A percentile compares a stretch with the other conserved stretches of the same genome.
Conservation (phyloP, 352 stramenopile species). For the Thraustochytrium striatum region DNA sequence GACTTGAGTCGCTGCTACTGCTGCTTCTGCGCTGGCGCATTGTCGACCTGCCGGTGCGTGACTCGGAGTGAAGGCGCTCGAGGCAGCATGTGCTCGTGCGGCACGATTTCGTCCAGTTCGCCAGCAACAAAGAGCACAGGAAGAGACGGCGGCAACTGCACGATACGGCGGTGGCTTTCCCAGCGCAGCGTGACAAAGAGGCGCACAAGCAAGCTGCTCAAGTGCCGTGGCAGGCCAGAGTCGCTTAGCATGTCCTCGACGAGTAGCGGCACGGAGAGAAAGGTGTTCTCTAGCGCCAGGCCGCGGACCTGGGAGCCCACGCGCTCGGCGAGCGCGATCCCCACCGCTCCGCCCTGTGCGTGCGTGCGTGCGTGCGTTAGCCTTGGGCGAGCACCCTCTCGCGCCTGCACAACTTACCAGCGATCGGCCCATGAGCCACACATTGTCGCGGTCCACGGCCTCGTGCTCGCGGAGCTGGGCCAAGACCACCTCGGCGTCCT, state of each 20-base stretch:
- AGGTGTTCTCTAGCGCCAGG: conserved; percentile 40
- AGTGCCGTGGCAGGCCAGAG: not conserved
- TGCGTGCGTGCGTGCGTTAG: too few species aligned
- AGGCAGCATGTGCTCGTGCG: conserved; percentile 5
- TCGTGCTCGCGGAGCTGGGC: conserved; percentile 10
- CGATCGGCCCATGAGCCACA: conserved; percentile 57
- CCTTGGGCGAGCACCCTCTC: too few species aligned
- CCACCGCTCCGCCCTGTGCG: conserved; percentile 14
- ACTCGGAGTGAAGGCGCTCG: not conserved
- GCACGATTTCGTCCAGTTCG: conserved; percentile 25
- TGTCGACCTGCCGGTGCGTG: too few species aligned
- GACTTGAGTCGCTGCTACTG: too few species aligned
- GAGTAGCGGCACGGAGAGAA: conserved; percentile 12
- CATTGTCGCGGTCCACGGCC: conserved; percentile 52
- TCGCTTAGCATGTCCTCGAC: conserved; percentile 7
- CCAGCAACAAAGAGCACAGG: conserved; percentile 16
- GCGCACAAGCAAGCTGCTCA: not conserved
- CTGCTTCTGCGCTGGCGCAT: too few species aligned
- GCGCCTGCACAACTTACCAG: not conserved
- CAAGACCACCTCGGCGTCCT: conserved; percentile 55
- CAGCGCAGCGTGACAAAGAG: conserved; percentile 10
- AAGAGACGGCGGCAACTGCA: not conserved
- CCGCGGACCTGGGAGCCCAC: not conserved
- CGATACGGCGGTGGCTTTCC: not conserved
- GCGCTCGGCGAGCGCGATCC: not conserved